Base-by-base conservation (phyloP, 2,329 filamentous ascomycete species). In the Claviceps capensis region DNA sequence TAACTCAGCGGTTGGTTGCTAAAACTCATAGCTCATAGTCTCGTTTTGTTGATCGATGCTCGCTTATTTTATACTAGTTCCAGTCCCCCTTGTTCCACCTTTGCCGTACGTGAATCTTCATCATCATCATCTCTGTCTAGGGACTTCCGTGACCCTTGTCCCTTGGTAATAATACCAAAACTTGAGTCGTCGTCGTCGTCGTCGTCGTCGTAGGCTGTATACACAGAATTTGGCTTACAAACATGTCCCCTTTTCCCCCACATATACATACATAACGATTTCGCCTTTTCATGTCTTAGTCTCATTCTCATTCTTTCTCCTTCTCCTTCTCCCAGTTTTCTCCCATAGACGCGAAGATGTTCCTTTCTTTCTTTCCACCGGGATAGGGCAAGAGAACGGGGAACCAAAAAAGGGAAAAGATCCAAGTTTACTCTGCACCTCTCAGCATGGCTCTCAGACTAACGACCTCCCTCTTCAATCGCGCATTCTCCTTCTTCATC, bases 401-500 rank as follows among this genome's bases (percentile, higher is more conserved):
- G 13, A 44, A 44, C 3, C 23, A 14, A 45, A 26, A 30, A n/a
- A 9, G 7, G 4, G 14, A 17, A 46, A 34, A 46, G 17, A 46
- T n/a, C n/a, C 30, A 34, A 46, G 2, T 59, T 61, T 65, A 66
- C 52, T 67, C 65, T 40, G 62, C 67, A 26, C 69, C 71, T 65
- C 74, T 78, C 52, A 80, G 61, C 57, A 77, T 62, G 47, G 79
- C 73, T 61, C 79, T 72, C 59, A 86, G 69, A 49, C 86, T 88
- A 37, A 85, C 79, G 62, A 90, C 82, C 71, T 95, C 89, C 60
- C 89, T 77, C 72, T 85, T 89, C 60, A 96, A 68, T 56, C 87
- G 75, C 52, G 83, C 79, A 64, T 95, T 95, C 66, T 97, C 91
- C 69, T 87, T 89, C 71, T 88, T 88, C 57, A 89, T 68, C 58